phyloP scores from a whole-genome alignment of 768 basidiomycete genomes.

The Pulveroboletus sp. region DNA sequence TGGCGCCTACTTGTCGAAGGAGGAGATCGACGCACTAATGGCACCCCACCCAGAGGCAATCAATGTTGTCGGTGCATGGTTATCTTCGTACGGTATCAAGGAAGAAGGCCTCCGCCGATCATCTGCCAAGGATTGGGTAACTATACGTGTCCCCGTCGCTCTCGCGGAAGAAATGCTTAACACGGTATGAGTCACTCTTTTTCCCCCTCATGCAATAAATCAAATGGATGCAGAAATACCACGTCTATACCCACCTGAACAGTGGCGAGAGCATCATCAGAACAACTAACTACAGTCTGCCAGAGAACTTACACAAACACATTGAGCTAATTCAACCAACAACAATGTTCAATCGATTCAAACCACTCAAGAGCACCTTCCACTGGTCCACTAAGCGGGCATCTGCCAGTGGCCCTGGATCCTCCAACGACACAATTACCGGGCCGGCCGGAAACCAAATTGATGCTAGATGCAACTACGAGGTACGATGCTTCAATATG shows the following conservation, averaged over 20 bases:
- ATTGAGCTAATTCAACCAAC: too few species aligned
- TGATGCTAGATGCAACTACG: too few species aligned
- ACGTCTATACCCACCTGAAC: constrained; percentile 54
- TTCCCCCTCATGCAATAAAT: not conserved
- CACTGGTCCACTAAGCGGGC: constrained; percentile 71
- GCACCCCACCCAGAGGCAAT: constrained; percentile 55
- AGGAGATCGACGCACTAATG: constrained; percentile 60
- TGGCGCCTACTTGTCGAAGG: too few species aligned
- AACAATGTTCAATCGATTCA: too few species aligned
- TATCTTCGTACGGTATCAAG: too few species aligned
- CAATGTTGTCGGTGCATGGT: too few species aligned
- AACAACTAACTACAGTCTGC: constrained; percentile 67
- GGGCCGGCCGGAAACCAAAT: too few species aligned
- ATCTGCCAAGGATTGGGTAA: too few species aligned
- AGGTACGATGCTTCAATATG: constrained; percentile 30
- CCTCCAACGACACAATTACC: constrained; percentile 42
- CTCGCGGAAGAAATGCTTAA: too few species aligned
- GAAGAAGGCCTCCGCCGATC: too few species aligned
- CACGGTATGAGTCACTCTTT: constrained; percentile 43
- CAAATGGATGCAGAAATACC: constrained; percentile 48
- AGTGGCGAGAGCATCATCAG: constrained; percentile 57
- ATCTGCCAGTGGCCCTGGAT: constrained; percentile 51
- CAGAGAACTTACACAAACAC: constrained; percentile 54
- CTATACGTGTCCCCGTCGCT: too few species aligned
- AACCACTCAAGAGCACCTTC: too few species aligned